Evolutionary conservation across 805 yeast genomes (phyloP).

Genomic region (Lipomyces yamadae): DNA sequence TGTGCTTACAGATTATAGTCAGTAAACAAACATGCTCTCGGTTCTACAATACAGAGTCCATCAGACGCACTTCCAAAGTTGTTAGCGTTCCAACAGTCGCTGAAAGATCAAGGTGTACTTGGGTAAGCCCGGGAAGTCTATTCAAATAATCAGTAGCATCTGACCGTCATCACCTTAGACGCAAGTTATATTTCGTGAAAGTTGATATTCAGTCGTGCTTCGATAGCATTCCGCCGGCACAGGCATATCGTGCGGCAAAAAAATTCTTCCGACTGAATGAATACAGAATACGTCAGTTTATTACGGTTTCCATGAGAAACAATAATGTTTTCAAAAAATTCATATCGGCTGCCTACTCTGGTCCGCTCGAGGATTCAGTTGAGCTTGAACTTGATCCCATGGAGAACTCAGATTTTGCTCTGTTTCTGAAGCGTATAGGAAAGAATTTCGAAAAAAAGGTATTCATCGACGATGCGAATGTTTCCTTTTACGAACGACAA

Average conservation of each 20-base stretch:
- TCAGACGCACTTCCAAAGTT: not conserved
- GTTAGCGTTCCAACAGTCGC: constrained; percentile 46
- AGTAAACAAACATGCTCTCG: not conserved
- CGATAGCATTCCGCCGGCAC: constrained; percentile 58
- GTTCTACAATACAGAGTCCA: constrained; percentile 26
- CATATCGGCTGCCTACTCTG: constrained; percentile 2
- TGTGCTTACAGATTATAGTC: not conserved
- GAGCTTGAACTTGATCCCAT: not conserved
- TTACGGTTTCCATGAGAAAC: constrained; percentile 8
- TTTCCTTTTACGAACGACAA: constrained; percentile 48
- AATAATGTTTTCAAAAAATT: not conserved
- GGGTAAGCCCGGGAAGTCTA: not conserved
- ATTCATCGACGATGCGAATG: constrained; percentile 44
- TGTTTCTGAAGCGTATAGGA: constrained; percentile 5
- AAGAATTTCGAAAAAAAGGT: constrained; percentile 9
- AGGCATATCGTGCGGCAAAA: constrained; percentile 25
- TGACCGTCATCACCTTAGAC: constrained; percentile 33
- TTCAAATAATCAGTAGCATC: not conserved
- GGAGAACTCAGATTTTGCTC: constrained; percentile 14
- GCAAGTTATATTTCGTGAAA: constrained; percentile 58
- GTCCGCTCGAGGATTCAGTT: constrained; percentile 6
- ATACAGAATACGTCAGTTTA: constrained; percentile 23
- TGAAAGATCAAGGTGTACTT: constrained; percentile 32
- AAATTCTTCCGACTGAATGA: constrained; percentile 24
- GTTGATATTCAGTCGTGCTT: constrained; percentile 80